Conservation (phyloP, 306 rosid species). For the Acacia melanoxylon region DNA sequence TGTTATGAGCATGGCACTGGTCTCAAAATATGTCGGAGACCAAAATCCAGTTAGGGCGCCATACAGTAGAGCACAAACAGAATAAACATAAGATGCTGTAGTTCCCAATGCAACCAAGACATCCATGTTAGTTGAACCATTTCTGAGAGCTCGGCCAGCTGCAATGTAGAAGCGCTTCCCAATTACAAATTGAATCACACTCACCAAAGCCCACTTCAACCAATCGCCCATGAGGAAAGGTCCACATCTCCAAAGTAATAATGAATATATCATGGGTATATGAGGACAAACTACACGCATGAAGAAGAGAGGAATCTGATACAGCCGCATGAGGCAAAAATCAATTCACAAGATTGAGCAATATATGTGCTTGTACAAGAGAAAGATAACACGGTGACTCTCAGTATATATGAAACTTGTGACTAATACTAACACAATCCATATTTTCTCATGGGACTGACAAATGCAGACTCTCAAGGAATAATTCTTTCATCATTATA, state of each 20-base stretch:
- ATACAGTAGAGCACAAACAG: slow-evolving; percentile 82
- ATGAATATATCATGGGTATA: slow-evolving; percentile 67
- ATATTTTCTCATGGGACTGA: not conserved
- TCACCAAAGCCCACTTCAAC: slow-evolving; percentile 88
- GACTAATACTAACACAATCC: not conserved
- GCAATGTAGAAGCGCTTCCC: slow-evolving; percentile 90
- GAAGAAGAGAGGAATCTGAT: slow-evolving; percentile 77
- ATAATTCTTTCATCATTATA: not conserved
- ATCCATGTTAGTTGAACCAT: slow-evolving; percentile 95
- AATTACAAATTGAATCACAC: slow-evolving; percentile 74
- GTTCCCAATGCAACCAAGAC: slow-evolving; percentile 95
- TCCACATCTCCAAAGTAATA: slow-evolving; percentile 83
- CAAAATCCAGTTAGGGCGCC: slow-evolving; percentile 88
- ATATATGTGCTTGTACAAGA: not conserved
- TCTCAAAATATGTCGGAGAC: slow-evolving; percentile 92
- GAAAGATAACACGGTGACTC: not conserved
- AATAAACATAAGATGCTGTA: slow-evolving; percentile 82
- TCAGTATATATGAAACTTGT: slow-evolving; percentile 1
- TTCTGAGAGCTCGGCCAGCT: slow-evolving; percentile 88
- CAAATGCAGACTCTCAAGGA: slow-evolving; percentile 1
- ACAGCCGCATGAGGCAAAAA: slow-evolving; percentile 29
- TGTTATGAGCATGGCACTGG: slow-evolving; percentile 93
- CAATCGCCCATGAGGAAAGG: slow-evolving; percentile 87
- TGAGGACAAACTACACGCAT: slow-evolving; percentile 77
- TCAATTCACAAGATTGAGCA: slow-evolving; percentile 13